Conservation (phyloP, 495 filamentous ascomycete species). For the Letharia lupina region DNA sequence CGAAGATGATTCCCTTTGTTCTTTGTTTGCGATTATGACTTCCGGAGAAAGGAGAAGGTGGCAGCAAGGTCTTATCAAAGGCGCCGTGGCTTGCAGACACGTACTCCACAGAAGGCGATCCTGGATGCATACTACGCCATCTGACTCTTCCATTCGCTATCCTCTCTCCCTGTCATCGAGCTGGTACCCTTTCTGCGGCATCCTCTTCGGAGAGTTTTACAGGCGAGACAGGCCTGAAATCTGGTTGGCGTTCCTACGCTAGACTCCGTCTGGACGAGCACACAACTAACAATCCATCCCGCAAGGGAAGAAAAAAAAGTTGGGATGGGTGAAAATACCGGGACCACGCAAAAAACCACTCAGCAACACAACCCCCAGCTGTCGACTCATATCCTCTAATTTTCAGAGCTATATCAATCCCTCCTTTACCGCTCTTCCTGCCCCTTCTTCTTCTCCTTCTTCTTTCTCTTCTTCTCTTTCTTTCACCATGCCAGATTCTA, state of each 20-base stretch:
- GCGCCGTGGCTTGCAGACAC: slow-evolving; percentile 17
- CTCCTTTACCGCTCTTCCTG: slow-evolving; percentile 26
- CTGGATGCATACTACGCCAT: slow-evolving; percentile 6
- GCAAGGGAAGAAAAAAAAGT: slow-evolving; percentile 7
- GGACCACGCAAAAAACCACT: no score
- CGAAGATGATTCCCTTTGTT: not conserved
- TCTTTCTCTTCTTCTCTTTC: slow-evolving; percentile 33
- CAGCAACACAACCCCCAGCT: not conserved
- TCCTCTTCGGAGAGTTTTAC: no score
- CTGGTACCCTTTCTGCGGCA: no score
- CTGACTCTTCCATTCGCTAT: slow-evolving; percentile 7
- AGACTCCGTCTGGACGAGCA: not conserved
- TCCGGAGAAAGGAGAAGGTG: slow-evolving; percentile 2
- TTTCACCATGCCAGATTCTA: slow-evolving; percentile 53
- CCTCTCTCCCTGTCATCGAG: not conserved
- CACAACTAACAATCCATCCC: not conserved
- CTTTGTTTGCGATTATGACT: not conserved
- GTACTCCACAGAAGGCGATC: not conserved
- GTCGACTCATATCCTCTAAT: not conserved
- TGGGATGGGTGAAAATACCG: no score
- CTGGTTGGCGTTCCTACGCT: slow-evolving; percentile 2
- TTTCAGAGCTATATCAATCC: slow-evolving; percentile 27
- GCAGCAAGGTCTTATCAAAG: slow-evolving; percentile 15
- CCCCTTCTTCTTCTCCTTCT: slow-evolving; percentile 9
- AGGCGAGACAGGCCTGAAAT: not conserved